Conservation (phyloP, 371 early-diverging fungal genomes). For the Choanephora cucurbitarum region DNA sequence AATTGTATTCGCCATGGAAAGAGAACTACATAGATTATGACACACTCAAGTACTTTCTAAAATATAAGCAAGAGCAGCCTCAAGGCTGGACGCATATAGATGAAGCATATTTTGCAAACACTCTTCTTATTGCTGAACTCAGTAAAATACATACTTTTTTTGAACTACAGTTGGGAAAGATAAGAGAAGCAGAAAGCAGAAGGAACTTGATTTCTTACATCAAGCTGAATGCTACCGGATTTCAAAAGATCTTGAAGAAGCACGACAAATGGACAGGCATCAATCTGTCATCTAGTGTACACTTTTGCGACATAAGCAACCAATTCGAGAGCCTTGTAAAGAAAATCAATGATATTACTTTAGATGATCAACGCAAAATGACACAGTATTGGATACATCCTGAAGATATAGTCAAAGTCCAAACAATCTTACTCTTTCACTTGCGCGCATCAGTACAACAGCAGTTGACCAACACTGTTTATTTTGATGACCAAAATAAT, state of each 20-base stretch:
- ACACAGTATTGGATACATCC: slow-evolving; percentile 23
- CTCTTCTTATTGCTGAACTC: slow-evolving; percentile 3
- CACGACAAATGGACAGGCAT: slow-evolving; percentile 82
- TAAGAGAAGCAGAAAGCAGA: slow-evolving; percentile 3
- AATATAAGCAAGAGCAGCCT: slow-evolving; percentile 8
- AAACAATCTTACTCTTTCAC: slow-evolving; percentile 24
- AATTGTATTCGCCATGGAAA: slow-evolving; percentile 18
- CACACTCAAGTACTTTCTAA: slow-evolving; percentile 18
- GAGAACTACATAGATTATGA: slow-evolving; percentile 25
- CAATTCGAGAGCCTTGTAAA: slow-evolving; percentile 2
- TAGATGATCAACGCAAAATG: slow-evolving; percentile 25
- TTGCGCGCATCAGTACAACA: slow-evolving; percentile 5
- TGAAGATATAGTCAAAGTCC: slow-evolving; percentile 19
- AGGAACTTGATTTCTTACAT: slow-evolving; percentile 58
- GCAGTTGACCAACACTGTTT: slow-evolving; percentile 8
- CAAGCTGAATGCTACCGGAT: slow-evolving; percentile 88
- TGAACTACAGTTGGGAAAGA: neutral
- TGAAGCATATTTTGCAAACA: slow-evolving; percentile 13
- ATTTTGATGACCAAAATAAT: slow-evolving; percentile 15
- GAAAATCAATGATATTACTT: too few species aligned
- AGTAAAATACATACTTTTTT: slow-evolving; percentile 15
- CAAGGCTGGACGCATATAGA: slow-evolving; percentile 14
- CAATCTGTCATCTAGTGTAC: slow-evolving; percentile 22
- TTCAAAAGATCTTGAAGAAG: slow-evolving; percentile 92
- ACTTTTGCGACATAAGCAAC: neutral